Percentiles rank a stretch among this genome's conserved stretches.
phyloP scores from a whole-genome alignment of 192 early-diverging fungal genomes.

The Backusella parvicylindrica region DNA sequence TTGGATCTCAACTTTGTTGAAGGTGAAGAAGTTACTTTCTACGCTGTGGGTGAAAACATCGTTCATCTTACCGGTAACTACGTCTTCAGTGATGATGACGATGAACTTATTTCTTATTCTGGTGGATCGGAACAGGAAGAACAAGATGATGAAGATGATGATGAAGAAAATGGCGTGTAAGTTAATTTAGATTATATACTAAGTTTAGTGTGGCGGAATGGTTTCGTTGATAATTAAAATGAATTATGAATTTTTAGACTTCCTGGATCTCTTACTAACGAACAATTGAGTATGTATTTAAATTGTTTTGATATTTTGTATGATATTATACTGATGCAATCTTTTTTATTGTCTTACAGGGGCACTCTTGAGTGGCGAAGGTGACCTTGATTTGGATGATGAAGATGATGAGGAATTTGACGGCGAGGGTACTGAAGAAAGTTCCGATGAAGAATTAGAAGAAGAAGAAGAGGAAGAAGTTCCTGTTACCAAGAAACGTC shows the following conservation, averaged over 20 bases:
- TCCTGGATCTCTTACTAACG: not conserved
- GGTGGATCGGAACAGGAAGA: constrained; percentile 18
- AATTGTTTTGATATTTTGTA: not conserved
- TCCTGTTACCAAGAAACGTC: constrained; percentile 31
- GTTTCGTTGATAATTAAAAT: not conserved
- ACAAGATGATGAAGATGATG: constrained; percentile 4
- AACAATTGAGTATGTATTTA: not conserved
- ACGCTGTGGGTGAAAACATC: constrained; percentile 58
- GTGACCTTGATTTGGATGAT: constrained; percentile 24
- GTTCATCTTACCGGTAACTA: constrained; percentile 77
- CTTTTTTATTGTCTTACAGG: not conserved
- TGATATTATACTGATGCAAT: not conserved
- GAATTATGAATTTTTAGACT: not conserved
- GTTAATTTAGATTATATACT: not conserved
- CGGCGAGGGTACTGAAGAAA: constrained; percentile 7
- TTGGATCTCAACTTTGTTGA: constrained; percentile 68
- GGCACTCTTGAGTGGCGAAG: not conserved
- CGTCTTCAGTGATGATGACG: constrained; percentile 41
- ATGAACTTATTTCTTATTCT: constrained; percentile 12
- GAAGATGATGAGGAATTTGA: constrained; percentile 5
- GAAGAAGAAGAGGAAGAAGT: constrained; percentile 31
- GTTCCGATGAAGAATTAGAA: constrained; percentile 24
- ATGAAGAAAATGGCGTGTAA: not conserved
- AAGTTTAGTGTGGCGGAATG: not conserved
- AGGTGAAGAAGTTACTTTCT: constrained; percentile 82